Percentiles rank a stretch among this genome's conserved stretches.
Conservation (phyloP, 2,329 filamentous ascomycete species). For the Parastagonospora avenae region DNA sequence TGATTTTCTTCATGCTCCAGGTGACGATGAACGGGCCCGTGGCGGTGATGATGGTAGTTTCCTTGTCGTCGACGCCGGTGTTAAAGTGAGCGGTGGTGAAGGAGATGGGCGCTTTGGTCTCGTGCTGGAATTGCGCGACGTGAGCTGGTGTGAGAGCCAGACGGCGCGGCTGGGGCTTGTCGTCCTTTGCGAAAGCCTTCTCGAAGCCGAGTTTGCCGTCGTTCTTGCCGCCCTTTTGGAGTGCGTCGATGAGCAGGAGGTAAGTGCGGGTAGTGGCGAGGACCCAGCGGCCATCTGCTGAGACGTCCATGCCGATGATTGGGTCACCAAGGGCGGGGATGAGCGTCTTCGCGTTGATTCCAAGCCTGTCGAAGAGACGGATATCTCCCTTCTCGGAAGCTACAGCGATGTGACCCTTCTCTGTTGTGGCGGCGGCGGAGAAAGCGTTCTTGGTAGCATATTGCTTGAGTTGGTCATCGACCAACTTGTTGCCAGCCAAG, state of each 20-base stretch:
- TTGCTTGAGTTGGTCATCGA: conserved; percentile 91
- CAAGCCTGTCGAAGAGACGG: conserved; percentile 91
- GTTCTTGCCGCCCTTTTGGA: conserved; percentile 93
- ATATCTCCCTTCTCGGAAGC: conserved; percentile 98
- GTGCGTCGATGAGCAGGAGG: conserved; percentile 86
- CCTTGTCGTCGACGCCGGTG: conserved; percentile 76
- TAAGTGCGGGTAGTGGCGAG: conserved; percentile 94
- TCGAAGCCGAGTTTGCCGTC: conserved; percentile 98
- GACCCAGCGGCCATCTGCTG: conserved; percentile 94
- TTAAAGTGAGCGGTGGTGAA: conserved; percentile 97
- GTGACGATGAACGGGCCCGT: conserved; percentile 97
- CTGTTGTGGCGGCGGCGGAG: conserved; percentile 89
- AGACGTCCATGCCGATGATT: conserved; percentile 93
- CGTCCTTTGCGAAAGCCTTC: conserved; percentile 86
- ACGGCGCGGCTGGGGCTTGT: conserved; percentile 90
- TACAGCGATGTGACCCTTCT: conserved; percentile 95
- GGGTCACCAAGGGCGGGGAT: conserved; percentile 94
- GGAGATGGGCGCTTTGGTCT: conserved; percentile 82
- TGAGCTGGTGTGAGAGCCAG: conserved; percentile 88
- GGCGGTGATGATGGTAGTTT: conserved; percentile 95
- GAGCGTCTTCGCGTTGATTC: conserved; percentile 96
- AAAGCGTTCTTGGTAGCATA: conserved; percentile 98
- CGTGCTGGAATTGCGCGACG: conserved; percentile 95
- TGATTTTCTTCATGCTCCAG: conserved; percentile 91
- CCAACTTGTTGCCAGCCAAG: conserved; percentile 86